Base-by-base conservation (phyloP, 1,284 basidiomycete genomes). In the Naganishia albida region DNA sequence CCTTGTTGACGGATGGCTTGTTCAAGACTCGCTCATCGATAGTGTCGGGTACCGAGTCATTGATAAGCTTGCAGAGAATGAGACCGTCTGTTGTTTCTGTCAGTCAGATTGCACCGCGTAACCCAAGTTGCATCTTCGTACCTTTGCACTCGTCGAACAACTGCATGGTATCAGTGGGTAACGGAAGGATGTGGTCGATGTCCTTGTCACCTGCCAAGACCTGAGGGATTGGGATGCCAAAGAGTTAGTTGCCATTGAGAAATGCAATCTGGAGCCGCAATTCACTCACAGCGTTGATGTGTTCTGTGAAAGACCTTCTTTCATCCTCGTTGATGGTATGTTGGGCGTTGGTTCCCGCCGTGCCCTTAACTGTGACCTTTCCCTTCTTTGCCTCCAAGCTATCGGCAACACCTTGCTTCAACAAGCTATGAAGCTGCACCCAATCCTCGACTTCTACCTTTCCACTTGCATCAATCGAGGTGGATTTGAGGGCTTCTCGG, bases 251-350 rank as follows among this genome's bases (percentile, higher is more conserved):
- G n/a, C 2, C 20, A 12, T 20, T 25, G 7, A 20, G 13, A 6
- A 20, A 13, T 23, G 15, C 20, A 23, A 6, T 18, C 20, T 20
- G n/a, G 25, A 20, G 10, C 16, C 70, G 77, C 26, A 16, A n/a
- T 18, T 2, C 0, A 72, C 84, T 71, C 74, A 93, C 93, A 66
- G 84, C 82, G 78, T 99, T 99, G 81, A 99, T 98, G 80, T 99
- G 95, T 75, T 93, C 90, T 28, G 95, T 99, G 81, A 99, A 99
- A 75, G 96, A 94, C 49, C 86, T 83, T 65, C 92, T 85, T 78
- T 99, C 95, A 78, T 99, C 95, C 78, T 98, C 93, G 81, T 98
- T 97, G 81, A 99, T 91, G 48, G 95, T 96, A 82, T 99, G 95
- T 80, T 91, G 93, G 66, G 93, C 90, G 78, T 94, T 98, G 57